Base-by-base conservation (phyloP, 176 grass and related monocot species). In the Rhynchospora breviuscula region DNA sequence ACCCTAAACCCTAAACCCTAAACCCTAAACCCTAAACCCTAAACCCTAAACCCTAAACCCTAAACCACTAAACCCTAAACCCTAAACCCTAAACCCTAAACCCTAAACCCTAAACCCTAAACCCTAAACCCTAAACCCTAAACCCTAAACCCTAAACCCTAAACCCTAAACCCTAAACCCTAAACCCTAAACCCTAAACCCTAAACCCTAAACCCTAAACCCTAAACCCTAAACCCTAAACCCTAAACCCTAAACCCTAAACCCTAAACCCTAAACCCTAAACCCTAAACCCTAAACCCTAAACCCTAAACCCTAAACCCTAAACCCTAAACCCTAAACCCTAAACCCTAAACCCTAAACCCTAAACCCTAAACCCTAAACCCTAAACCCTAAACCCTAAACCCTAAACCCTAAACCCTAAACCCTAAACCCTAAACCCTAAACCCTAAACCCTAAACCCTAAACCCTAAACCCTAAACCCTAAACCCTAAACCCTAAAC, bases 331-430 rank as follows among this genome's bases (percentile, higher is more conserved):
- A 83, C 29, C 80, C 80, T 52, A 83, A 83, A 83, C 13, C 80
- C 58, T 53, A 65, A 83, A 83, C 60, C 80, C 60, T 25, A 52
- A 83, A 10, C 26, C 26, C 26, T 29, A 29, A 29, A 83, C 57
- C 80, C 80, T 67, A 67, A 83, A 83, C 80, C 80, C 59, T 83
- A 83, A 83, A 83, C 80, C 80, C 80, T 83, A 83, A 83, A 83
- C 60, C 80, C 80, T 83, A 65, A 66, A 83, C 80, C 59, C 80
- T 83, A 83, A 67, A 83, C 80, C 80, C 80, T 83, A 83, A 83
- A 83, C 80, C 80, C 59, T 83, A 83, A 83, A 66, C 80, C 80
- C 17, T 53, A 83, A 83, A 51, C 80, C 80, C 60, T 67, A 83
- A 83, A 49, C 80, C 80, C 61, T 67, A 83, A 83, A 66, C 80